phyloP scores from a whole-genome alignment of 2,329 filamentous ascomycete genomes.

The Calonectria pauciramosa region DNA sequence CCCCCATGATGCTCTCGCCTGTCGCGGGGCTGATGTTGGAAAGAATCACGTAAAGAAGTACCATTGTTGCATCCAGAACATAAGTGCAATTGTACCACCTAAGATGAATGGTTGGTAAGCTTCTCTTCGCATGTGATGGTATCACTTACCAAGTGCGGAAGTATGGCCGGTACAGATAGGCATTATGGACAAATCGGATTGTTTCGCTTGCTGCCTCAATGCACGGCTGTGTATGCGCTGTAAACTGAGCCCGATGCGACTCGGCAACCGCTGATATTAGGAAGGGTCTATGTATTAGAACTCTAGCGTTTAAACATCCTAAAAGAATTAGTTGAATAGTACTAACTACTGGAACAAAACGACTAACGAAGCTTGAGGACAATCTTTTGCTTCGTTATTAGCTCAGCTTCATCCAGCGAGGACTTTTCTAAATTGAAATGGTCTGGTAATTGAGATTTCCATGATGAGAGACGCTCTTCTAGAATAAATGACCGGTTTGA shows the following conservation, averaged over 20 bases:
- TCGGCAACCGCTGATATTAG: constrained; percentile 10
- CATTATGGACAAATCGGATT: constrained; percentile 20
- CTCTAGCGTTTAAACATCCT: constrained; percentile 24
- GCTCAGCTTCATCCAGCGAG: constrained; percentile 23
- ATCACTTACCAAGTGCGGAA: constrained; percentile 23
- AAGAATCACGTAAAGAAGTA: constrained; percentile 24
- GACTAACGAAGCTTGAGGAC: constrained; percentile 22
- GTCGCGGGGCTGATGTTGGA: constrained; percentile 8
- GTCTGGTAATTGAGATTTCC: background rate
- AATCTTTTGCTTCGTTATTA: constrained; percentile 29
- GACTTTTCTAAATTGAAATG: constrained; percentile 3
- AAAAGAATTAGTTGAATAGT: background rate
- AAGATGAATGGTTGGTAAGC: background rate
- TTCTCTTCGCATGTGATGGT: background rate
- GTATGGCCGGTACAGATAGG: constrained; percentile 26
- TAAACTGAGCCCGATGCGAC: background rate
- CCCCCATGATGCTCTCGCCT: constrained; percentile 5
- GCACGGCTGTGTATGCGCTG: constrained; percentile 13
- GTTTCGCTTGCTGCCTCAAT: constrained; percentile 27
- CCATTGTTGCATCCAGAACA: constrained; percentile 26
- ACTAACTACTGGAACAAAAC: too few species aligned
- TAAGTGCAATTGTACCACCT: constrained; percentile 32
- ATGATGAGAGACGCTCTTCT: constrained; percentile 14
- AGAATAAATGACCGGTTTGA: constrained; percentile 5
- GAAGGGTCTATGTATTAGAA: constrained; percentile 23